Percentiles rank a stretch among this genome's conserved stretches.
phyloP scores from a whole-genome alignment of 208 protist genomes.

The Trypanosomatidae sp. region DNA sequence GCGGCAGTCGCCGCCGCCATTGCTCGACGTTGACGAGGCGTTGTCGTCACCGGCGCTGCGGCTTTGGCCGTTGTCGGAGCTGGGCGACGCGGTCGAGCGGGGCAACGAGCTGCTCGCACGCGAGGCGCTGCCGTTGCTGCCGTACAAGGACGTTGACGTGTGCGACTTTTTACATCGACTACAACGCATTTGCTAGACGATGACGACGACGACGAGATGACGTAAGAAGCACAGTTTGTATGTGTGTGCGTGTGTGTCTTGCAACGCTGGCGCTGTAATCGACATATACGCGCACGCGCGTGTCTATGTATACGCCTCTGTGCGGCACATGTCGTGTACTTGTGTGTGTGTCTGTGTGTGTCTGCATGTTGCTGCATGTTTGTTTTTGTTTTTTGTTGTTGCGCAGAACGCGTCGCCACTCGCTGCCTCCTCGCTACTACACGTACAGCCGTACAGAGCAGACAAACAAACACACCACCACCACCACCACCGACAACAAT shows the following conservation, averaged over 20 bases:
- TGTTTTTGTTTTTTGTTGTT: neutral
- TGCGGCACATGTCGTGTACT: too few species aligned
- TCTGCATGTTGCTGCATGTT: conserved; percentile 1
- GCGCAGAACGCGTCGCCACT: neutral
- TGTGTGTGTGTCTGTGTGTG: too few species aligned
- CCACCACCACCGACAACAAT: conserved; percentile 23
- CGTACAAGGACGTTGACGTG: neutral
- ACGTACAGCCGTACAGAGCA: neutral
- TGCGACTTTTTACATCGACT: neutral
- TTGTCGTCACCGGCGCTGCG: neutral
- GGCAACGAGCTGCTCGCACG: conserved; percentile 2
- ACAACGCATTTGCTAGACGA: neutral
- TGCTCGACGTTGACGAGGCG: too few species aligned
- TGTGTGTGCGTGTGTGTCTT: too few species aligned
- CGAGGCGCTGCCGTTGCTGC: neutral
- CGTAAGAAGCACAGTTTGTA: too few species aligned
- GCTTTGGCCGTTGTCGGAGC: neutral
- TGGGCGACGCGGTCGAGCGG: neutral
- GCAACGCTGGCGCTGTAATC: too few species aligned
- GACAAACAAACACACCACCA: neutral
- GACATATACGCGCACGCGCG: too few species aligned
- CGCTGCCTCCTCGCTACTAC: neutral
- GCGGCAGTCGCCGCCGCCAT: too few species aligned
- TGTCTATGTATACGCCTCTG: too few species aligned
- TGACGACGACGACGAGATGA: too few species aligned